phyloP scores from a whole-genome alignment of 768 basidiomycete genomes.

The Phaffia tasmanica region DNA sequence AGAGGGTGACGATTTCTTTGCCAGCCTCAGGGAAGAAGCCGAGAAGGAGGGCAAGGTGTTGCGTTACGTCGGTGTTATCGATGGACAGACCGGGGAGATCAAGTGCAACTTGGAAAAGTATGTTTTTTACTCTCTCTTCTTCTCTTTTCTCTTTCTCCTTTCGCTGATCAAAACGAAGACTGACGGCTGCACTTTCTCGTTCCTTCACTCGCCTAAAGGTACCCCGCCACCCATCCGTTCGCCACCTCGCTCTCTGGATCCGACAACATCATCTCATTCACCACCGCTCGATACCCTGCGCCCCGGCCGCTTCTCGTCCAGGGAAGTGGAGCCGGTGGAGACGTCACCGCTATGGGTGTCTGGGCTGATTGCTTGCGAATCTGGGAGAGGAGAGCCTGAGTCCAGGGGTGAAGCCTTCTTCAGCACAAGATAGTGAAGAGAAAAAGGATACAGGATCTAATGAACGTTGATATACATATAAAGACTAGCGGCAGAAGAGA shows the following conservation, averaged over 20 bases:
- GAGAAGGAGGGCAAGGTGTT: conserved; percentile 70
- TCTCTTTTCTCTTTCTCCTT: background rate
- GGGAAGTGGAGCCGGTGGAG: conserved; percentile 94
- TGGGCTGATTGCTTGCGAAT: conserved; percentile 37
- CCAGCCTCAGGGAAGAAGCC: conserved; percentile 64
- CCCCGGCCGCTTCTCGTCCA: conserved; percentile 77
- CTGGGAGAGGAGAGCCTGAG: conserved; percentile 14
- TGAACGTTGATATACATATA: too few relatives aligned
- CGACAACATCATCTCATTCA: conserved; percentile 97
- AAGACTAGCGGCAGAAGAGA: too few relatives aligned
- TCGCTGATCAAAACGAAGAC: background rate
- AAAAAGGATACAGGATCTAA: too few relatives aligned
- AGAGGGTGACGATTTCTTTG: conserved; percentile 70
- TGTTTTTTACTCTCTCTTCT: conserved; percentile 33
- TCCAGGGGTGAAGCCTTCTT: background rate
- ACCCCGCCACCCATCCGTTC: conserved; percentile 79
- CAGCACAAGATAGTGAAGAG: too few relatives aligned
- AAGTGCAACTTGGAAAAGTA: conserved; percentile 81
- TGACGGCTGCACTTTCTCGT: background rate
- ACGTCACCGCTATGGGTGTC: conserved; percentile 97
- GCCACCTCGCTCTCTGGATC: conserved; percentile 91
- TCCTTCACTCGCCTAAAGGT: conserved; percentile 44
- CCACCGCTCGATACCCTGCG: conserved; percentile 78
- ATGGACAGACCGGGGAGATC: conserved; percentile 58
- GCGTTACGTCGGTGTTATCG: conserved; percentile 88